Base-by-base conservation (phyloP, 768 basidiomycete genomes). In the Lepiota subincarnata region DNA sequence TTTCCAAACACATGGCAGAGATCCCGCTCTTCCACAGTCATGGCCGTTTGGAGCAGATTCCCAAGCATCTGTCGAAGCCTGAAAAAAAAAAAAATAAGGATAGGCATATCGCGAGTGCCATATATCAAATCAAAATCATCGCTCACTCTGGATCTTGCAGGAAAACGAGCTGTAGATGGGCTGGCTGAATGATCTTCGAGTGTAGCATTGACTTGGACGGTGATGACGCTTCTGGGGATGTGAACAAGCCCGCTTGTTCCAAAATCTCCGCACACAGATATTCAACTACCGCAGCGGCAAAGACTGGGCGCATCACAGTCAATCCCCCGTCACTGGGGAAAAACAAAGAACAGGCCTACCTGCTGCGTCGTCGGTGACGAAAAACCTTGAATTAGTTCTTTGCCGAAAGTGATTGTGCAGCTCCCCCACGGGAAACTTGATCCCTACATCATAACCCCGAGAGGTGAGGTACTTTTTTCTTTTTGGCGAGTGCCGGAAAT, bases 231-330 rank as follows among this genome's bases (percentile, higher is more conserved):
- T 47, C 45, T 8, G 45, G 45, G 24, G 50, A 51, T 13, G 26
- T 51, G 39, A 51, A 7, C 26, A 34, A 51, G 39, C 91, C 91
- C 50, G 91, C 89, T 41, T 92, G 75, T 69, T 93, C 91, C 48
- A 92, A 80, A 63, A 94, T 84, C 69, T 94, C 92, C 24, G 91
- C 92, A 5, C 84, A 80, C 35, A 94, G 79, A 68, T 94, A 93
- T 69, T 93, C 92, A 22, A 93, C 78, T 50, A 92, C 90, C 48
- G 88, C 88, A 54, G 89, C 84, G 54, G 91, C 81, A 70, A 90
- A 92, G 46, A 91, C 91, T 86, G 53, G 24, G n/a, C 13, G 1
- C 24, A 5, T 14, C 5, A 31, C 48, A 1, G 50, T 48, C 28
- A 1, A 53, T 48, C 28, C 55, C 48, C 26, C 19, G 20, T 20